These are phyloP conservation scores for Pulicaria dysenterica DNA, from an alignment of 129 eudicot species.

Conservation along the genomic window DNA sequence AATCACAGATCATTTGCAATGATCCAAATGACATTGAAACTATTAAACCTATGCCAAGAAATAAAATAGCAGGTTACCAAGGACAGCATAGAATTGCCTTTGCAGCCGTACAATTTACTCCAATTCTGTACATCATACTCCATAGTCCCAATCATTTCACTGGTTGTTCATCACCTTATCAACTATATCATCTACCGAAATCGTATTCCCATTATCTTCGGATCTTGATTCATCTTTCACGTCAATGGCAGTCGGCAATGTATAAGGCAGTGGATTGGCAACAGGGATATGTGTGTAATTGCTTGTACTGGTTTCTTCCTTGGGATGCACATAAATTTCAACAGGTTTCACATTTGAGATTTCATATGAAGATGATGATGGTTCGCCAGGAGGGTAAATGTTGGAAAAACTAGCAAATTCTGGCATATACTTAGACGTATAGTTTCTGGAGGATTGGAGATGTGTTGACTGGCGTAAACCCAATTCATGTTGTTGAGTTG, in stretches of 20 bases:
- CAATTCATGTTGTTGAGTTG: no score
- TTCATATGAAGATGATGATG: slow-evolving; percentile 16
- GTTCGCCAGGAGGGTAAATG: background rate
- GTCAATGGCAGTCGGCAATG: slow-evolving; percentile 36
- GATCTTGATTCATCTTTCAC: slow-evolving; percentile 20
- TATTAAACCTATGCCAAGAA: slow-evolving; percentile 8
- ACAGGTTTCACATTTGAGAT: slow-evolving; percentile 22
- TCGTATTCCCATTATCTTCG: slow-evolving; percentile 14
- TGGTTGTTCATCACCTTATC: slow-evolving; percentile 36
- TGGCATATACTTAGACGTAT: slow-evolving; percentile 33
- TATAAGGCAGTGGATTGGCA: slow-evolving; percentile 29
- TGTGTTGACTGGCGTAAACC: background rate
- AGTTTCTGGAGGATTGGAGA: slow-evolving; percentile 27
- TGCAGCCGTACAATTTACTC: background rate
- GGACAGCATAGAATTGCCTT: slow-evolving; percentile 1
- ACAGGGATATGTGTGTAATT: slow-evolving; percentile 18
- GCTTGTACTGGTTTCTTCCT: slow-evolving; percentile 19
- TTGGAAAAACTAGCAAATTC: slow-evolving; percentile 27
- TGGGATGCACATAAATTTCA: slow-evolving; percentile 4
- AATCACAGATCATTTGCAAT: slow-evolving; percentile 16
- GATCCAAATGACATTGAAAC: slow-evolving; percentile 17
- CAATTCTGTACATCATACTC: slow-evolving; percentile 7
- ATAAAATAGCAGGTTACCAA: slow-evolving; percentile 19
- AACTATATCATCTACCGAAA: slow-evolving; percentile 32
- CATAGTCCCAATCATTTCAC: slow-evolving; percentile 19